Percentiles rank a stretch among this genome's conserved stretches.
Conservation (phyloP, 441 rosid species). For the Breynia disticha region DNA sequence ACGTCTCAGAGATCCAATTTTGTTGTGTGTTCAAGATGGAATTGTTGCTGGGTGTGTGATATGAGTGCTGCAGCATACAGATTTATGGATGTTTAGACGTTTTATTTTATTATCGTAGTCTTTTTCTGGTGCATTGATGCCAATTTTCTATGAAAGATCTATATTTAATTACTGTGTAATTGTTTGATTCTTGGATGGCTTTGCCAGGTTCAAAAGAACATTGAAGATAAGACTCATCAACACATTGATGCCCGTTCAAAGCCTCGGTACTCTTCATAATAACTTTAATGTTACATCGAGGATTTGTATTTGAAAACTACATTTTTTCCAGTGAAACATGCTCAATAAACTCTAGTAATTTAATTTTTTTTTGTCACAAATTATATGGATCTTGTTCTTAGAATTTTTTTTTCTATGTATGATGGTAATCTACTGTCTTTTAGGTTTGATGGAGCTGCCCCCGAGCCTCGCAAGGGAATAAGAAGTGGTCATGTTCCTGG, state of each 20-base stretch:
- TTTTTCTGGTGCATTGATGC: too few relatives aligned
- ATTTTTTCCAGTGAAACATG: too few relatives aligned
- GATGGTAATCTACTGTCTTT: constrained; percentile 10
- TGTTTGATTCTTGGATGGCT: neutral
- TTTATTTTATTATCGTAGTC: too few relatives aligned
- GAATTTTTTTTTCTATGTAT: constrained; percentile 1
- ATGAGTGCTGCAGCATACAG: too few relatives aligned
- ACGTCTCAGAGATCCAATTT: neutral
- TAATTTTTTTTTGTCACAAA: neutral
- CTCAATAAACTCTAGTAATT: too few relatives aligned
- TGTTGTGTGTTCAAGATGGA: neutral
- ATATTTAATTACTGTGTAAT: too few relatives aligned
- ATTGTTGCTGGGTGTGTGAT: too few relatives aligned
- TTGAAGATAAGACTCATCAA: constrained; percentile 60
- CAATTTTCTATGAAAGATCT: too few relatives aligned
- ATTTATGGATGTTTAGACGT: too few relatives aligned
- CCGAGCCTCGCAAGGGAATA: constrained; percentile 85
- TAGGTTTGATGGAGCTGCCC: constrained; percentile 76
- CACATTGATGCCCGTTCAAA: constrained; percentile 82
- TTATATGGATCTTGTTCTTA: constrained; percentile 1
- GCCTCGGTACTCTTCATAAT: constrained; percentile 39
- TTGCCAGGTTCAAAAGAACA: constrained; percentile 58
- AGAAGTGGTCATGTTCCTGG: constrained; percentile 91
- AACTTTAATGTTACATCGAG: neutral
- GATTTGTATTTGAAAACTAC: too few relatives aligned